Evolutionary conservation across 139 green algal species (phyloP), one percentile per base, ranked within the genome.

Genomic region (Chlorella sp.): DNA sequence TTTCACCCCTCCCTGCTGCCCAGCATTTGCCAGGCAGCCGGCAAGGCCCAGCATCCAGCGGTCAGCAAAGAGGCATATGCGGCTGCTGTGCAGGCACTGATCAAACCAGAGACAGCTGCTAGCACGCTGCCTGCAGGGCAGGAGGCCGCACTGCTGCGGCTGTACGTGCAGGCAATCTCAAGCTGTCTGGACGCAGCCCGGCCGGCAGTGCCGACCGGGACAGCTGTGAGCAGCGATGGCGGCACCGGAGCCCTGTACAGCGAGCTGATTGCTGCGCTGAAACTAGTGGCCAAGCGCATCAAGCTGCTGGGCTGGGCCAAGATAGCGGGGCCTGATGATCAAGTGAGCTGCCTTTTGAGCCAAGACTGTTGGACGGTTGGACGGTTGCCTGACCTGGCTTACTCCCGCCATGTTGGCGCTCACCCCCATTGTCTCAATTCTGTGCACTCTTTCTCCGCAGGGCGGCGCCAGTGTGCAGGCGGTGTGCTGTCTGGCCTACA

Each of bases 1-100:
- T 87, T 87, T 36, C 57, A 87, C 36, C 36, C 55, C 6, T 71
- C 65, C 32, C 38, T 78, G 28, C 12, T 81, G 38, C 57, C 34
- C 2, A 41, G 57, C 7, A 60, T 75, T 4, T 70, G 44, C 25
- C 57, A 84, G 76, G 73, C 76, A 3, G 83, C 73, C 11, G 60
- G 36, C 1, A 7, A 18, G 26, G 65, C 56, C 11, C 28, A 30
- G 32, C 34, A 63, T 15, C 65, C 80, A 57, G 36, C 21, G 0
- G n/a, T 75, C 11, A 12, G 25, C 73, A 83, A 69, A 28, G 83
- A 75, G 36, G 83, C 83, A 20, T 12, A 79, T 21, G 30, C 32
- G 26, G 26, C 82, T 9, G 75, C 83, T 18, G 73, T 84, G 51
- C 56, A 38, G 51, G 25, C 28, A 0, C 73, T 87, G 13, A 84